Base-by-base conservation (phyloP, 306 rosid species). In the Quercus gilva region DNA sequence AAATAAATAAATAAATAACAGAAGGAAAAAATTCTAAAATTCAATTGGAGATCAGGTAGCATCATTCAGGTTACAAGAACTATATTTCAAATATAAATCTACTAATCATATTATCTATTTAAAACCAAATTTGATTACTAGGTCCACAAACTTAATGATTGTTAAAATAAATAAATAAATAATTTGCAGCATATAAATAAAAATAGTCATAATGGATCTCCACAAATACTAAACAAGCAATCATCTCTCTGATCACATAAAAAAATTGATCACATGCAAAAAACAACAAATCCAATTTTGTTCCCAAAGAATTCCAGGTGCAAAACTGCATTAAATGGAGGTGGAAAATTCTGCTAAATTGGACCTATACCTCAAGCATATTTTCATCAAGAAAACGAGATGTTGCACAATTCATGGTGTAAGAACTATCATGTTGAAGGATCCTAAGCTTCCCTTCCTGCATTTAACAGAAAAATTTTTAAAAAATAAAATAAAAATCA, bases 391-490 rank as follows among this genome's bases (percentile, higher is more conserved):
- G 73, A 80, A 81, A 80, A 73, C 75, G 80, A 31, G 76, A 69
- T 14, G 84, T 41, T 21, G 81, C 59, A 64, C 69, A 67, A 83
- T 82, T 81, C 49, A 58, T 35, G 71, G 78, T 52, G 56, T 72
- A 81, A 51, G 89, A 80, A 68, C 84, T 75, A 69, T 89, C 92
- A 59, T 78, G 82, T 41, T 84, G 88, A 65, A 89, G 90, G 81
- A 89, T 85, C 81, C 90, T 79, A 20, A 89, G 83, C 85, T 83
- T 89, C 52, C 92, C 92, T 82, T 89, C 92, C 90, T 89, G 82
- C 78, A 75, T 55, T 41, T 69, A 58, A 71, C 69, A 82, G 58
- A 35, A 43, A 49, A 25, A 17, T 8, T 35, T 5, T 5, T 33
- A 35, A 35, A 23, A 23, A 23, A 59, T 58, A 70, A 69, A 56